Conservation (phyloP, 345 rosid species). For the Carallia pectinifolia region DNA sequence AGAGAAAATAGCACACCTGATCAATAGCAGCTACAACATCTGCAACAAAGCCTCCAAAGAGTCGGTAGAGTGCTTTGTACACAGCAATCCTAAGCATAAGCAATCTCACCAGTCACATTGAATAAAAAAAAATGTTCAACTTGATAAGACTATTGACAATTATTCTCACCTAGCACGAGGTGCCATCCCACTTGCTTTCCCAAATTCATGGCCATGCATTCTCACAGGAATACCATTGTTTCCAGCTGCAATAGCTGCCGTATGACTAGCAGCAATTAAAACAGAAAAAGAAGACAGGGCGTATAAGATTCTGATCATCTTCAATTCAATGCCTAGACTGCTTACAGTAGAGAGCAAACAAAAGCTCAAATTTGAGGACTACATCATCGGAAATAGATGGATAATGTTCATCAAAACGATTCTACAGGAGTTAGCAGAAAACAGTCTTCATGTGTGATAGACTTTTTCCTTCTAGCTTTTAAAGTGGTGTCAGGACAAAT, state of each 20-base stretch:
- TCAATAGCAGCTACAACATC: slow-evolving; percentile 99
- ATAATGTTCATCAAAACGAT: too few species aligned
- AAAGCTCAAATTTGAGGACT: too few species aligned
- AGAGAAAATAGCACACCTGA: slow-evolving; percentile 48
- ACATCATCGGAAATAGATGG: too few species aligned
- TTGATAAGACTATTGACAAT: slow-evolving; percentile 1
- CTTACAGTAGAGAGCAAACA: too few species aligned
- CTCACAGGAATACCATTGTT: slow-evolving; percentile 96
- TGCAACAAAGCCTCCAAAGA: slow-evolving; percentile 91
- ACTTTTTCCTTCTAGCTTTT: too few species aligned
- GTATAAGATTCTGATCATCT: slow-evolving; percentile 18
- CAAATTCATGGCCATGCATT: slow-evolving; percentile 91
- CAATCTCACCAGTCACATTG: slow-evolving; percentile 7
- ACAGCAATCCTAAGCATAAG: slow-evolving; percentile 71
- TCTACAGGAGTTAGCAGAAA: too few species aligned
- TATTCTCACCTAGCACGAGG: slow-evolving; percentile 88
- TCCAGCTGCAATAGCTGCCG: slow-evolving; percentile 99
- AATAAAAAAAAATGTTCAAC: neutral
- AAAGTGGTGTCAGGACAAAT: too few species aligned
- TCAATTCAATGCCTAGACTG: neutral
- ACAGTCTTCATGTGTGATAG: too few species aligned
- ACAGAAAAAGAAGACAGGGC: slow-evolving; percentile 14
- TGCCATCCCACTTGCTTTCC: slow-evolving; percentile 99
- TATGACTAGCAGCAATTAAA: slow-evolving; percentile 59
- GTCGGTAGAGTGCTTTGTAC: slow-evolving; percentile 93